Conservation (phyloP, 2,329 filamentous ascomycete genomes). For the Alternaria gaisen region DNA sequence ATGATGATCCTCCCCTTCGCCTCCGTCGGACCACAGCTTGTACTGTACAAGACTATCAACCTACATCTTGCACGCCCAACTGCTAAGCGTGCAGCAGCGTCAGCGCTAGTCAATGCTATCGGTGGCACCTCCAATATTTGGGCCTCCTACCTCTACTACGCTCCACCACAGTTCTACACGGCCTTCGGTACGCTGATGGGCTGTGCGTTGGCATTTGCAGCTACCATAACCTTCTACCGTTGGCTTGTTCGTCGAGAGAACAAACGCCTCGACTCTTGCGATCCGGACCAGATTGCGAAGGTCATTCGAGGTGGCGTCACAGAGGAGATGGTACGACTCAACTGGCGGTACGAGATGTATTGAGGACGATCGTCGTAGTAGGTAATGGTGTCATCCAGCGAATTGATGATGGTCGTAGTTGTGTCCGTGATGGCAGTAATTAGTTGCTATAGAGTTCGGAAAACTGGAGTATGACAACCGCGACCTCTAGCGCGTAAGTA, state of each 20-base stretch:
- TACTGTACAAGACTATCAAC: conserved; percentile 36
- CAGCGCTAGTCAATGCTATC: conserved; percentile 32
- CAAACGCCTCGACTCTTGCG: conserved; percentile 24
- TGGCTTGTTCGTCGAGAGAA: conserved; percentile 35
- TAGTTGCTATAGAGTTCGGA: background rate
- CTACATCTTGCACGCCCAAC: conserved; percentile 32
- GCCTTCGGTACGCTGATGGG: conserved; percentile 36
- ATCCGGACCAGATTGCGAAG: conserved; percentile 26
- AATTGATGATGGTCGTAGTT: background rate
- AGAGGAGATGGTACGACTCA: conserved; percentile 31
- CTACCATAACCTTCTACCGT: conserved; percentile 30
- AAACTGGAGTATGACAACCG: too few species aligned
- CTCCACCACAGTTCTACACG: conserved; percentile 33
- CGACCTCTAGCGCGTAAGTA: background rate
- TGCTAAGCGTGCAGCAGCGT: conserved; percentile 33
- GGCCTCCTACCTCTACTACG: conserved; percentile 36
- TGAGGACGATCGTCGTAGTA: background rate
- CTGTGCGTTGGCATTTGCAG: conserved; percentile 27
- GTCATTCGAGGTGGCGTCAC: conserved; percentile 34
- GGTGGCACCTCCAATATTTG: conserved; percentile 34
- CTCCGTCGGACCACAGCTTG: conserved; percentile 32
- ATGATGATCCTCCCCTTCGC: conserved; percentile 38
- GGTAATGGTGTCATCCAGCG: background rate
- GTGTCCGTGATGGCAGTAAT: background rate
- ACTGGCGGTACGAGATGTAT: conserved; percentile 37